These are phyloP conservation scores for Cicer pinnatifidum DNA, from an alignment of 306 rosid species.

Conservation along the genomic window DNA sequence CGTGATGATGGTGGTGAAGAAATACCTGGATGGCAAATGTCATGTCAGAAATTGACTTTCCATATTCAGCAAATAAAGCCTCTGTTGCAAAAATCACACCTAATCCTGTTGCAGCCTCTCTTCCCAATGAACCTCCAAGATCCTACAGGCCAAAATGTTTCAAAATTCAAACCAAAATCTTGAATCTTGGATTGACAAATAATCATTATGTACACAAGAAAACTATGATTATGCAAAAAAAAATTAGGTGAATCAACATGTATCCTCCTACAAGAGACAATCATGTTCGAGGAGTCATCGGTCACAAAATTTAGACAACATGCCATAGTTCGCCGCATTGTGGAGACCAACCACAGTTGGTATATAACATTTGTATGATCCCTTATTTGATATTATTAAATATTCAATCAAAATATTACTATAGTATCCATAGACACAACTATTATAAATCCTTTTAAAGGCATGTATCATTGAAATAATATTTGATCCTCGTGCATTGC, in stretches of 20 bases:
- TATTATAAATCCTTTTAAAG: no score
- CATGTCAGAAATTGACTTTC: constrained; percentile 55
- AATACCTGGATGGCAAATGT: constrained; percentile 68
- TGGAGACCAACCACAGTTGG: not conserved
- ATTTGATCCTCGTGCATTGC: no score
- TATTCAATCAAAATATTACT: no score
- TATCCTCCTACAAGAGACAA: no score
- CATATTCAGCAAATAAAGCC: constrained; percentile 64
- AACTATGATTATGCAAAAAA: not conserved
- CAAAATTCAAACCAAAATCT: constrained; percentile 8
- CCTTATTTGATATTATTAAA: no score
- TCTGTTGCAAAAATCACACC: constrained; percentile 66
- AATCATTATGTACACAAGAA: constrained; percentile 21
- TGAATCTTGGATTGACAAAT: not conserved
- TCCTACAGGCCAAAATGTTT: constrained; percentile 50
- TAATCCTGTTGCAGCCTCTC: constrained; percentile 71
- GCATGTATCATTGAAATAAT: no score
- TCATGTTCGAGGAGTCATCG: no score
- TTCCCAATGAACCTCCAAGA: constrained; percentile 78
- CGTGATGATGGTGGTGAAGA: not conserved
- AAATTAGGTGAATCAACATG: no score
- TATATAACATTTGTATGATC: no score
- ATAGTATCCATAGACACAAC: no score
- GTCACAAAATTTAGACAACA: no score
- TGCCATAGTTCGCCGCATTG: no score